These are phyloP conservation scores for Dothistroma septosporum DNA, from an alignment of 2,329 filamentous ascomycete genomes.

Conservation along the genomic window DNA sequence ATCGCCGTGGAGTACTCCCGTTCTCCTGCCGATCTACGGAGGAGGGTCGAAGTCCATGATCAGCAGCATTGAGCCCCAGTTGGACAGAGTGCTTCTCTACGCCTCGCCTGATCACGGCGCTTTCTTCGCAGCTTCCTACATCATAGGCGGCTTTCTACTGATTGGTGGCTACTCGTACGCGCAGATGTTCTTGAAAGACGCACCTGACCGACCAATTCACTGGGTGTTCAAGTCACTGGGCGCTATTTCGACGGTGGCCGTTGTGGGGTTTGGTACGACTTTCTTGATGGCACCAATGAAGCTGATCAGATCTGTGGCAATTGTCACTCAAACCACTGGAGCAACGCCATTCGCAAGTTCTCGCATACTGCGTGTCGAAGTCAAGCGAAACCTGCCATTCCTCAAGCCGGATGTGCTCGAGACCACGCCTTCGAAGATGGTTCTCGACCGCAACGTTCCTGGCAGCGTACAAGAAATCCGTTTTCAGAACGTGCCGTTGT, in stretches of 20 bases:
- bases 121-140: constrained; percentile 21
- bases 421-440: constrained; percentile 5
- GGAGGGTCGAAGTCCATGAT: neutral
- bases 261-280: constrained; percentile 15
- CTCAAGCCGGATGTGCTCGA: constrained; percentile 17
- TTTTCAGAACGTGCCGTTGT: constrained; percentile 6
- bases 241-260: constrained; percentile 10
- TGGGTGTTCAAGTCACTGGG: constrained; percentile 13
- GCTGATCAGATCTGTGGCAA: constrained; percentile 21
- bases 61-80: constrained; percentile 7
- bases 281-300: constrained; percentile 22
- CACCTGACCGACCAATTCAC: neutral
- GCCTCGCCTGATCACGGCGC: constrained; percentile 22
- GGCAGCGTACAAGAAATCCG: constrained; percentile 3
- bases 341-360: neutral
- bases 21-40: neutral
- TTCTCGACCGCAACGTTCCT: constrained; percentile 16
- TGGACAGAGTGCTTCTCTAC: constrained; percentile 25
- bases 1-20: neutral
- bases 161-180: constrained; percentile 16
- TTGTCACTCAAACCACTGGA: constrained; percentile 6
- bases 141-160: constrained; percentile 19
- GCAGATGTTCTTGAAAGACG: constrained; percentile 17
- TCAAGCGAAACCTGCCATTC: constrained; percentile 21
- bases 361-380: constrained; percentile 15